A percentile compares a stretch with the other conserved stretches of the same genome.
phyloP scores from a whole-genome alignment of 2,329 filamentous ascomycete species.

The Diplodia scrobiculata region DNA sequence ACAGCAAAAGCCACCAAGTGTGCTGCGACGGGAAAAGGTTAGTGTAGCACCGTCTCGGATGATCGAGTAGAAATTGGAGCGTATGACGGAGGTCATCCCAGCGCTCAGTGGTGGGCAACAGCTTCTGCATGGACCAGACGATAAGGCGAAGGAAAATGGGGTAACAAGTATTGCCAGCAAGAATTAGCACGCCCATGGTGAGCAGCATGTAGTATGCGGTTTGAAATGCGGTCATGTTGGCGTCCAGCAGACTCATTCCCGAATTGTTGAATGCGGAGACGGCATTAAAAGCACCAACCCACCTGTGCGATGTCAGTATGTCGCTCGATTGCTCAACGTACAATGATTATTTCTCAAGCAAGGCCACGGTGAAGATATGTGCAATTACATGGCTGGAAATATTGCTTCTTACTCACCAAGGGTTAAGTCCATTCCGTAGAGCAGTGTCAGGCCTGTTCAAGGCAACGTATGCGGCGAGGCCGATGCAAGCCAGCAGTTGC shows the following conservation, averaged over 20 bases:
- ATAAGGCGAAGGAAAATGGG: conserved; percentile 60
- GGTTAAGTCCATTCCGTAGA: conserved; percentile 60
- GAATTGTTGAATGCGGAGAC: conserved; percentile 71
- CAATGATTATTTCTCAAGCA: too few species aligned
- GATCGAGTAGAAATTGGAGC: conserved; percentile 61
- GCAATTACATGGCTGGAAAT: background rate
- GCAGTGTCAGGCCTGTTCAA: conserved; percentile 55
- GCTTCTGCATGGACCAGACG: conserved; percentile 58
- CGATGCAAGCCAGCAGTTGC: conserved; percentile 62
- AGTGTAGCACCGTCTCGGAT: conserved; percentile 64
- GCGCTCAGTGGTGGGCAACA: conserved; percentile 44
- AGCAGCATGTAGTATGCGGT: conserved; percentile 50
- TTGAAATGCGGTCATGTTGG: conserved; percentile 65
- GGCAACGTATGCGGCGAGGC: conserved; percentile 63
- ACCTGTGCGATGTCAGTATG: conserved; percentile 40
- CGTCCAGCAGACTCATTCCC: conserved; percentile 68
- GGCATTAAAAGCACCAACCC: conserved; percentile 68
- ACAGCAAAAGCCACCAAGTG: conserved; percentile 60
- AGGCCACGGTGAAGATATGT: background rate
- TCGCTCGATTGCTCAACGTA: too few species aligned
- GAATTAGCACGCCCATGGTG: conserved; percentile 54
- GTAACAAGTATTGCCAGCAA: conserved; percentile 59
- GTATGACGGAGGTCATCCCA: conserved; percentile 48
- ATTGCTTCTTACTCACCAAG: conserved; percentile 50
- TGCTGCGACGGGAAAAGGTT: conserved; percentile 62